These are phyloP conservation scores for Eragrostis nindensis DNA, from an alignment of 176 grass and related monocot genomes.

Conservation along the genomic window DNA sequence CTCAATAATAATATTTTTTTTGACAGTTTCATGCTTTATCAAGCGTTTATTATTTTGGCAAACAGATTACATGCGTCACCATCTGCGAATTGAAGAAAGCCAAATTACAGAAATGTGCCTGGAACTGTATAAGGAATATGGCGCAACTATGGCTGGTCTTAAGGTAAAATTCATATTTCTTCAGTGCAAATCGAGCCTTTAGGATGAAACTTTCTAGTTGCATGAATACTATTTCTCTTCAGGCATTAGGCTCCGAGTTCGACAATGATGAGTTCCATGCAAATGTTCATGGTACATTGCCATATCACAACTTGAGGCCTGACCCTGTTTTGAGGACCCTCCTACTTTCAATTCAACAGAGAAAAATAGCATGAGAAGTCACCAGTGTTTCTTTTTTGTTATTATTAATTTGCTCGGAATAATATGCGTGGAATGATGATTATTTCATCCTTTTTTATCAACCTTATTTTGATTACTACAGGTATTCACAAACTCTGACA, in stretches of 20 bases:
- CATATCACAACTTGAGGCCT: conserved; percentile 62
- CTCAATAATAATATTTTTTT: conserved; percentile 16
- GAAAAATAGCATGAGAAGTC: conserved; percentile 62
- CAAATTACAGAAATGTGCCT: conserved; percentile 70
- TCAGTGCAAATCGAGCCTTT: not conserved
- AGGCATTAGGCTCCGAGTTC: conserved; percentile 67
- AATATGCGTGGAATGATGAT: too few species aligned
- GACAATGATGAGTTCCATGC: conserved; percentile 71
- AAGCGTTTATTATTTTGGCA: conserved; percentile 19
- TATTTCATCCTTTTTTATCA: conserved; percentile 1
- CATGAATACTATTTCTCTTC: not conserved
- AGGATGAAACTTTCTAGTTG: not conserved
- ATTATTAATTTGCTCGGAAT: too few species aligned
- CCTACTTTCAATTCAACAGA: conserved; percentile 67
- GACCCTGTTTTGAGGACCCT: conserved; percentile 66
- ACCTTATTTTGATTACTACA: conserved; percentile 28
- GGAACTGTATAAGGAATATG: conserved; percentile 76
- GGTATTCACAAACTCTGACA: conserved; percentile 77
- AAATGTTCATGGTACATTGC: conserved; percentile 75
- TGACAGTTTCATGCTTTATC: conserved; percentile 5
- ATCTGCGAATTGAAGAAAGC: conserved; percentile 67
- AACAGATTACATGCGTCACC: conserved; percentile 73
- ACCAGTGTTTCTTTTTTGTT: not conserved
- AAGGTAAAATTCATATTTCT: conserved; percentile 43
- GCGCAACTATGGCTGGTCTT: conserved; percentile 79